Evolutionary conservation across 1,284 basidiomycete genomes (phyloP).

Genomic region (Apiotrichum gamsii): DNA sequence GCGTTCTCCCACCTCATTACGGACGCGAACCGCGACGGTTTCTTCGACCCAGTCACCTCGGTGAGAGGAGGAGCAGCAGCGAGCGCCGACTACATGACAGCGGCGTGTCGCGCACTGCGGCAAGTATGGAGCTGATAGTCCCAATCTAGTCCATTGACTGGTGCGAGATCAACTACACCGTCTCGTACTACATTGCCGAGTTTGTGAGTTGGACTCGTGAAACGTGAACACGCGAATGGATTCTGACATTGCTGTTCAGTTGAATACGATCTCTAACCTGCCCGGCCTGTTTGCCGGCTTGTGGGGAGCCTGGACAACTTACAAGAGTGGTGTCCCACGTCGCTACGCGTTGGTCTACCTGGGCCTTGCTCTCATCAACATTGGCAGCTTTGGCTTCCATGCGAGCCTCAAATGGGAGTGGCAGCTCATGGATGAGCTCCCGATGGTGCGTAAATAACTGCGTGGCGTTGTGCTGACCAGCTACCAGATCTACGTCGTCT

Average conservation of each 20-base stretch:
- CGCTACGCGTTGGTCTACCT: slow-evolving; percentile 37
- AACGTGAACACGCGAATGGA: too few species aligned
- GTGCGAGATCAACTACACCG: slow-evolving; percentile 46
- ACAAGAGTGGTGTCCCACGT: slow-evolving; percentile 23
- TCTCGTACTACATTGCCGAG: slow-evolving; percentile 46
- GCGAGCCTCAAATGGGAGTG: slow-evolving; percentile 44
- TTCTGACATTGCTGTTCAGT: neutral
- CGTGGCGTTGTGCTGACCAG: neutral
- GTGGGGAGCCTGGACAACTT: slow-evolving; percentile 37
- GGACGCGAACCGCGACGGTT: slow-evolving; percentile 9
- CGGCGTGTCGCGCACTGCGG: too few species aligned
- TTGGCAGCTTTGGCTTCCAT: slow-evolving; percentile 46
- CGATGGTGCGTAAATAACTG: slow-evolving; percentile 39
- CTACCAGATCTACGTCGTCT: slow-evolving; percentile 42
- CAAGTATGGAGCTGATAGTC: too few species aligned
- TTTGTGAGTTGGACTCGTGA: slow-evolving; percentile 35
- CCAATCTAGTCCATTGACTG: slow-evolving; percentile 11
- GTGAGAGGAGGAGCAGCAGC: too few species aligned
- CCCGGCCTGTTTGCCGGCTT: slow-evolving; percentile 47
- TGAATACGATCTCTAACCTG: slow-evolving; percentile 49
- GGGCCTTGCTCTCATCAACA: slow-evolving; percentile 40
- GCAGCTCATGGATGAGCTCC: slow-evolving; percentile 48
- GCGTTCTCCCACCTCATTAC: slow-evolving; percentile 41
- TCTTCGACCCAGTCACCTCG: slow-evolving; percentile 9
- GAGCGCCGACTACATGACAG: too few species aligned